phyloP scores from a whole-genome alignment of 2,329 filamentous ascomycete species.

The Microcyclosporella mali region DNA sequence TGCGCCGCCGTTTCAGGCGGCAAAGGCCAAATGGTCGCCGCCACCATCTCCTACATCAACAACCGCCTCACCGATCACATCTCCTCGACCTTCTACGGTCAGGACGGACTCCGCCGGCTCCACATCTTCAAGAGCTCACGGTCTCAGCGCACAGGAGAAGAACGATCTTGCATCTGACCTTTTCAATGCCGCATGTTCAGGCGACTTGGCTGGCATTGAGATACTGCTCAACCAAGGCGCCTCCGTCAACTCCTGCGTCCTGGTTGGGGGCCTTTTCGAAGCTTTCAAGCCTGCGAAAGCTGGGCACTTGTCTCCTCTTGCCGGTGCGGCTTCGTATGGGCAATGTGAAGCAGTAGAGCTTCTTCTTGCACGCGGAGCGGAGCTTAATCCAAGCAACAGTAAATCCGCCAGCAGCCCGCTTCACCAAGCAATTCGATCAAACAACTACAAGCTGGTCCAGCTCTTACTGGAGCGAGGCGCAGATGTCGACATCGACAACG shows the following conservation, averaged over 20 bases:
- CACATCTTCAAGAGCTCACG: conserved; percentile 2
- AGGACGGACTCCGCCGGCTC: conserved; percentile 4
- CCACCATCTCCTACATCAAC: conserved; percentile 23
- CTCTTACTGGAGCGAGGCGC: conserved; percentile 26
- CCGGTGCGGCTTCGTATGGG: conserved; percentile 27
- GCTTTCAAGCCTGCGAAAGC: conserved; percentile 31
- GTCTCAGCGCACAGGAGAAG: conserved; percentile 17
- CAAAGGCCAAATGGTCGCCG: conserved; percentile 28
- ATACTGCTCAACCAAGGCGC: conserved; percentile 25
- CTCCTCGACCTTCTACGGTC: conserved; percentile 14
- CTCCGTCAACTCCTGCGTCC: conserved; percentile 22
- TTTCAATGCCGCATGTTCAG: conserved; percentile 27
- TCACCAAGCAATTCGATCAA: conserved; percentile 27
- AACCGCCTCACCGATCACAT: conserved; percentile 8
- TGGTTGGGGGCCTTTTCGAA: conserved; percentile 27
- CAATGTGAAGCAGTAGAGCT: conserved; percentile 24
- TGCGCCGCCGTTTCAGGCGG: conserved; percentile 23
- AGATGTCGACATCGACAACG: conserved; percentile 25
- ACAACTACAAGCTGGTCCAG: conserved; percentile 24
- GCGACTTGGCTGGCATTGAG: conserved; percentile 25
- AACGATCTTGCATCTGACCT: conserved; percentile 21
- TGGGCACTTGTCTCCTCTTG: conserved; percentile 28
- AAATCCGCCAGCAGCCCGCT: conserved; percentile 27
- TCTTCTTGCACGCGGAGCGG: conserved; percentile 26
- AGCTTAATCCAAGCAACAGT: conserved; percentile 24